Evolutionary conservation across 2,329 filamentous ascomycete genomes (phyloP), one percentile per base, ranked within the genome.

Genomic region (Exserohilum turcica): DNA sequence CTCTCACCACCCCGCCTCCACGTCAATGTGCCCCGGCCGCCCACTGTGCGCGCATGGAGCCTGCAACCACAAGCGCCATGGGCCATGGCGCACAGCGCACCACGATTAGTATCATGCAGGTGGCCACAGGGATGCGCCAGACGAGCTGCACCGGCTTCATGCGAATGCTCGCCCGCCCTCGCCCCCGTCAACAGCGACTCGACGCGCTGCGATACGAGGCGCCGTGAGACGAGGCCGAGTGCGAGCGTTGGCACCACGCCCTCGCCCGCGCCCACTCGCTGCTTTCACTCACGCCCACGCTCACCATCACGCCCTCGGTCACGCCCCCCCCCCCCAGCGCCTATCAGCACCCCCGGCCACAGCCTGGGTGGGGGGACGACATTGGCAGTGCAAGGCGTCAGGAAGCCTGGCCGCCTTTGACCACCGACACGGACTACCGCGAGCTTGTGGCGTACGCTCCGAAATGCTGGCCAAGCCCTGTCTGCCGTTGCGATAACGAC

Each of bases 401-500:
- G 48, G 35, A 42, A 43, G 62, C 21, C 46, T 51, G 62, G 52
- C 49, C 51, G 59, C 62, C 32, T 37, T 43, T 36, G 57, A 49
- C 56, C 53, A 57, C 56, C 57, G 57, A 56, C 57, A 46, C 53
- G 53, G 49, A 18, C 48, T 48, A 49, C 49, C 51, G 44, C 49
- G 43, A 51, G 52, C 53, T 45, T 54, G 53, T 59, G 56, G 56
- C 56, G 49, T 51, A 37, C 53, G 21, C 43, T 49, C 53, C 46
- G 48, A 52, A 24, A 56, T 56, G 53, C 53, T 50, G 48, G 56
- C 48, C 52, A 59, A 56, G 56, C n/a, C n/a, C n/a, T n/a, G 48
- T 28, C 44, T 60, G 57, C 57, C 52, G 56, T 53, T 50, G 61
- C 64, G 66, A 68, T 68, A 68, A 66, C 54, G 48, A 56, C 54